Conservation (phyloP, 768 basidiomycete species). For the Glaciozyma antarctica region DNA sequence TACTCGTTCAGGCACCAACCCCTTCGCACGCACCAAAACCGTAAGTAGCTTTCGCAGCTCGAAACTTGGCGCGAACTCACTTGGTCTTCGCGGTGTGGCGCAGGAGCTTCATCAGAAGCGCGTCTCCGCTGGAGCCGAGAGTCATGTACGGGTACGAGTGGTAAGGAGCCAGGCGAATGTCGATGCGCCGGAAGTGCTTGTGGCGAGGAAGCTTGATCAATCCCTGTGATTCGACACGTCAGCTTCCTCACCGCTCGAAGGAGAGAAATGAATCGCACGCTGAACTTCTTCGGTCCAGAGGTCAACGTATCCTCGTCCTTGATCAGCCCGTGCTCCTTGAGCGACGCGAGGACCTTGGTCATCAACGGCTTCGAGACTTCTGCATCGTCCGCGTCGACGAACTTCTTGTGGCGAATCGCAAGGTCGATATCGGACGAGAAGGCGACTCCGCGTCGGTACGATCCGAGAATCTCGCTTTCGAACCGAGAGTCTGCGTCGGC, state of each 20-base stretch:
- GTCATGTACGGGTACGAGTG: slow-evolving; percentile 23
- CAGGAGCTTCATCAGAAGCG: slow-evolving; percentile 25
- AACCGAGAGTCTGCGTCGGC: slow-evolving; percentile 11
- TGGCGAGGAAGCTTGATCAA: slow-evolving; percentile 20
- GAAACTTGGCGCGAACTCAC: slow-evolving; percentile 4
- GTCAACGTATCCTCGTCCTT: slow-evolving; percentile 19
- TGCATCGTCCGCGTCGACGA: slow-evolving; percentile 16
- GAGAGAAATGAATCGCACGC: no score
- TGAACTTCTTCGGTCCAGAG: slow-evolving; percentile 13
- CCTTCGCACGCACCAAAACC: no score
- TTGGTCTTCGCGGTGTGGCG: slow-evolving; percentile 18
- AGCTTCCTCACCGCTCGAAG: no score
- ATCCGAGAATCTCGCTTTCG: slow-evolving; percentile 26
- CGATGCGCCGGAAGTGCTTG: slow-evolving; percentile 23
- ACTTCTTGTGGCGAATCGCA: slow-evolving; percentile 19
- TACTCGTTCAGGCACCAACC: neutral
- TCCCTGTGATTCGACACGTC: no score
- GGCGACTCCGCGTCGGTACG: slow-evolving; percentile 23
- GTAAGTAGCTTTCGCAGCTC: no score
- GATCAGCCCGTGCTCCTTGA: slow-evolving; percentile 9
- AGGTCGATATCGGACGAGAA: slow-evolving; percentile 28
- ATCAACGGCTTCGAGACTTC: slow-evolving; percentile 17
- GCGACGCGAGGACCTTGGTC: slow-evolving; percentile 1
- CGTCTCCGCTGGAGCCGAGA: slow-evolving; percentile 26
- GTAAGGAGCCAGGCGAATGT: slow-evolving; percentile 21